Base-by-base conservation (phyloP, 306 rosid genomes). In the Gleditsia sinensis region DNA sequence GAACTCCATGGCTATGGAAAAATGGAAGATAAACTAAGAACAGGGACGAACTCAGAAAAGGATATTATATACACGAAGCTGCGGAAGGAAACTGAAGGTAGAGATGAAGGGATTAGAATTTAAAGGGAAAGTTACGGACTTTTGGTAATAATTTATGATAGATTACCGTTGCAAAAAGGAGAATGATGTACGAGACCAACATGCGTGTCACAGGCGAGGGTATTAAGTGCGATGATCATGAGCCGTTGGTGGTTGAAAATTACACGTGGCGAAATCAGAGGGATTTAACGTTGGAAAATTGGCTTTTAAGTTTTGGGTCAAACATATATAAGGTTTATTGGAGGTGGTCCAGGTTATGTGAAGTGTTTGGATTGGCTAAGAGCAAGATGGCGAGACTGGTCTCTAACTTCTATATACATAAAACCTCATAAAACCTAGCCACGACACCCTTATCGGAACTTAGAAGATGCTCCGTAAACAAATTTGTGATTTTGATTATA, bases 1-100 rank as follows among this genome's bases (percentile, higher is more conserved):
- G 21, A 71, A 50, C 63, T 84, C 78, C 85, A 84, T 78, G 67
- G 21, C 55, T 36, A 46, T 17, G 71, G 1, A 43, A 12, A 6
- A 36, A 48, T 6, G 1, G 11, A 2, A 45, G 10, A 36, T 1
- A 36, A 36, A 36, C 8, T 36, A 36, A 36, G 7, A 45, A 45
- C 23, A n/a, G 53, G n/a, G 20, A 9, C 0, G 23, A 46, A 12
- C 13, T 46, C 42, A 6, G n/a, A n/a, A n/a, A n/a, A n/a, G n/a
- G n/a, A n/a, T n/a, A n/a, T n/a, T n/a, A n/a, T n/a, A n/a, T n/a
- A n/a, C n/a, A n/a, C n/a, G n/a, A n/a, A n/a, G n/a, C n/a, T n/a
- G n/a, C n/a, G 36, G 19, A 16, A 16, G n/a, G 37, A 55, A 55
- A 55, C 61, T 33, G 67, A 60, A 33, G 45, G 45, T 33, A 16